Evolutionary conservation across 768 basidiomycete genomes (phyloP), one percentile per base, ranked within the genome.

Genomic region (Mycena filopes): DNA sequence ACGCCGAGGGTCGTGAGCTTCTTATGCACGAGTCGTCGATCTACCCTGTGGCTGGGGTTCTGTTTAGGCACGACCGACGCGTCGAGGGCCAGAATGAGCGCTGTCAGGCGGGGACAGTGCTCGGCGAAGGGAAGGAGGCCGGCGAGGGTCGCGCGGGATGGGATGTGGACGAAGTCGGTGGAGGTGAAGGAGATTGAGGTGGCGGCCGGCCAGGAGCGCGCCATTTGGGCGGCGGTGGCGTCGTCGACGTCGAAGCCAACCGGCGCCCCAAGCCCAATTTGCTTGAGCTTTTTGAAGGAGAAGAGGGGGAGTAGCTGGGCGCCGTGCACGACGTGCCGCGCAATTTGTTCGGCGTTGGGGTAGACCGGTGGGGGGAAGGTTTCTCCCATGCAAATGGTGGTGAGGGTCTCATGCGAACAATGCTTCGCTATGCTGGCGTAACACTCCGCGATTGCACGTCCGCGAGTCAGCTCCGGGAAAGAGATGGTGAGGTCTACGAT

Each of bases 221-320:
- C 57, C 36, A 58, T 26, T 10, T 47, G 33, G 1, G 23, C 36
- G 46, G 31, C 23, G 10, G 28, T 11, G 12, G 20, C 31, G 48
- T 60, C 41, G 40, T 60, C 49, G 26, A 60, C n/a, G 29, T 60
- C 59, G 25, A 60, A 60, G 15, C 59, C 59, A 16, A 16, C 28
- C 1, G 47, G 38, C n/a, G 26, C 21, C 4, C 25, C 20, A 20
- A 60, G 49, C 25, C 4, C 8, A 11, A 46, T 13, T 4, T 9
- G 2, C 15, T 8, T 25, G 10, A 58, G 45, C 20, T 47, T 9
- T 3, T 1, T 1, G 45, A 58, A 58, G 18, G n/a, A 18, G 11
- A 47, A 18, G 20, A 58, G 56, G 3, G 45, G 45, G 3, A 20
- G 55, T 2, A 57, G n/a, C 21, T 46, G 43, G 45, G n/a, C 18